Evolutionary conservation across 73 alveolate species (phyloP), one percentile per base, ranked within the genome.

Genomic region (Urostyla sp.): DNA sequence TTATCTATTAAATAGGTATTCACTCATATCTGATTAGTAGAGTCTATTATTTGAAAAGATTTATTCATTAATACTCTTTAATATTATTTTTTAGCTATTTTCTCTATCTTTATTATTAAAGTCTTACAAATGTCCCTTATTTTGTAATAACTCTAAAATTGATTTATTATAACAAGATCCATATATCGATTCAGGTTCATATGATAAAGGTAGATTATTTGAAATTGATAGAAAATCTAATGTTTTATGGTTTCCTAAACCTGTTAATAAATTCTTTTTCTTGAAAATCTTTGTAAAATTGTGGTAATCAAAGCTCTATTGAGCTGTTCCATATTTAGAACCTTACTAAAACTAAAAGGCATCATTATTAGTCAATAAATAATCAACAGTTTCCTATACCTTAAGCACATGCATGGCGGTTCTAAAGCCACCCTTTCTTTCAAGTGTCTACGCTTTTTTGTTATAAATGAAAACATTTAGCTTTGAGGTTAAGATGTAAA

Each of bases 181-280:
- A 35, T 51, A 44, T 27, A 74, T 44, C 7, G 32, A 32, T 18
- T 45, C 58, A 0, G 75, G 61, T 21, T 72, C 69, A 61, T 83
- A 83, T 5, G 27, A 27, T 0, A 83, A 15, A 3, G 87, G 87
- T 44, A 83, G 36, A 36, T 72, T 83, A 3, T 73, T 20, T 10
- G 87, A 55, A 1, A 83, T 8, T 15, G 52, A 45, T 4, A 83
- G 67, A 40, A 21, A 83, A 67, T 83, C 92, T 2, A 83, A 38
- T 26, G 76, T 28, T 38, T 83, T 83, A 38, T 83, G 92, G 20
- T 36, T 61, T 0, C 92, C 92, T 23, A 34, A 34, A 1, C 86
- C 86, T 75, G 34, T 73, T 5, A 73, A 23, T 13, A 51, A 26
- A 8, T 45, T 43, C 27, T 73, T 31, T 11, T 61, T 51, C 51